A percentile compares a stretch with the other conserved stretches of the same genome.
Evolutionary conservation across 139 green algal genomes (phyloP).

Genomic region (Diplosphaera chodatii): DNA sequence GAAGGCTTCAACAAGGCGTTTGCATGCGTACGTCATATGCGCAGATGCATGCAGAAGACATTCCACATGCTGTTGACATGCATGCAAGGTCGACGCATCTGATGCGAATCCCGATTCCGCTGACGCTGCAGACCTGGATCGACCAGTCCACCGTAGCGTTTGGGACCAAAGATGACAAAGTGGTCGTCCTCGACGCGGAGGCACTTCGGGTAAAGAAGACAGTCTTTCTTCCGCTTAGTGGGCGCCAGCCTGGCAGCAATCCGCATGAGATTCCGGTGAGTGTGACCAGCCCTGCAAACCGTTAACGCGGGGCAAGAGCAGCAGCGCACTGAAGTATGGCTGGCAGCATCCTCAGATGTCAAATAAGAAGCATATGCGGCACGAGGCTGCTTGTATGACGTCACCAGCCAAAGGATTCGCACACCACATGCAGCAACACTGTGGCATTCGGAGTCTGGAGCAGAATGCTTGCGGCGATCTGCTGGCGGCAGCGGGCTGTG

Average conservation of each 20-base stretch:
- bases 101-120: background rate
- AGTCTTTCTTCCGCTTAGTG: background rate
- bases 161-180: conserved; percentile 62
- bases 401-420: too few species aligned
- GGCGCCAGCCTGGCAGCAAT: background rate
- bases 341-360: too few species aligned
- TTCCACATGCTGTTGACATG: too few species aligned
- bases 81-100: too few species aligned
- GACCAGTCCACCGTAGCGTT: conserved; percentile 36
- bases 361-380: too few species aligned
- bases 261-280: background rate
- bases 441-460: conserved; percentile 48
- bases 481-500: conserved; percentile 38
- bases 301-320: too few species aligned
- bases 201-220: background rate
- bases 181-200: conserved; percentile 31
- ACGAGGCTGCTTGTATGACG: too few species aligned
- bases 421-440: conserved; percentile 20
- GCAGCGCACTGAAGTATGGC: too few species aligned
- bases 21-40: conserved; percentile 25
- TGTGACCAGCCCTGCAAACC: too few species aligned
- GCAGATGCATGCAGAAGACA: too few species aligned
- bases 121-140: conserved; percentile 44
- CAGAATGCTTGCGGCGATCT: conserved; percentile 29
- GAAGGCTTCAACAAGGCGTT: conserved; percentile 24